Conservation (phyloP, 441 rosid genomes). For the Omphalea diandra region DNA sequence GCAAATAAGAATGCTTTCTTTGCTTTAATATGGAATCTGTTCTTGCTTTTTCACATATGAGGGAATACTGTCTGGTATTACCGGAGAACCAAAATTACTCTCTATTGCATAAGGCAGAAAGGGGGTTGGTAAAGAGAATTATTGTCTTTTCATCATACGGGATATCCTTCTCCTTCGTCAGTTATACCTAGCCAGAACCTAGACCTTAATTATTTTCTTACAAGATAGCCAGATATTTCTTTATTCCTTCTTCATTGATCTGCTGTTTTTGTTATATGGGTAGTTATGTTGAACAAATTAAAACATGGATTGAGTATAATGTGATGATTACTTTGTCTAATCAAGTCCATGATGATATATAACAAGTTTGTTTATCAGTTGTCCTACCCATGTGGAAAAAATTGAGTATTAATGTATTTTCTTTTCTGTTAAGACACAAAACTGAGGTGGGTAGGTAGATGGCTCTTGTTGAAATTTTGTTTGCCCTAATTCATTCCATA, state of each 20-base stretch:
- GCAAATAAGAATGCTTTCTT: slow-evolving; percentile 27
- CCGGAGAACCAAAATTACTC: slow-evolving; percentile 27
- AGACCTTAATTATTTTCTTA: slow-evolving; percentile 1
- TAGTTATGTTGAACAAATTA: neutral
- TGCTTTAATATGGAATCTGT: neutral
- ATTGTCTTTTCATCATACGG: slow-evolving; percentile 32
- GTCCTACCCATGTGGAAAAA: neutral
- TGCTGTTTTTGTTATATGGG: neutral
- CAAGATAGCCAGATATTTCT: neutral
- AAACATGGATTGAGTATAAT: neutral
- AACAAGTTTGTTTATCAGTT: neutral
- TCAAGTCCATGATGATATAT: neutral
- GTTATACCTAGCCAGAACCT: slow-evolving; percentile 17
- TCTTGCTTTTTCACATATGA: slow-evolving; percentile 28
- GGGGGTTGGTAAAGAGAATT: slow-evolving; percentile 31
- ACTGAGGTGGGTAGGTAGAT: neutral
- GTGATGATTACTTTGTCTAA: neutral
- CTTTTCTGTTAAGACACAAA: neutral
- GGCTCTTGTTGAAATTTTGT: slow-evolving; percentile 16
- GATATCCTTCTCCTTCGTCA: slow-evolving; percentile 24
- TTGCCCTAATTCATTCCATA: neutral
- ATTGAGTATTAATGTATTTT: neutral
- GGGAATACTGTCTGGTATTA: slow-evolving; percentile 18
- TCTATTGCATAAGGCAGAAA: slow-evolving; percentile 25
- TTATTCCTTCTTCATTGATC: neutral